phyloP scores from a whole-genome alignment of 805 yeast genomes.

The Kockiozyma suomiensis region DNA sequence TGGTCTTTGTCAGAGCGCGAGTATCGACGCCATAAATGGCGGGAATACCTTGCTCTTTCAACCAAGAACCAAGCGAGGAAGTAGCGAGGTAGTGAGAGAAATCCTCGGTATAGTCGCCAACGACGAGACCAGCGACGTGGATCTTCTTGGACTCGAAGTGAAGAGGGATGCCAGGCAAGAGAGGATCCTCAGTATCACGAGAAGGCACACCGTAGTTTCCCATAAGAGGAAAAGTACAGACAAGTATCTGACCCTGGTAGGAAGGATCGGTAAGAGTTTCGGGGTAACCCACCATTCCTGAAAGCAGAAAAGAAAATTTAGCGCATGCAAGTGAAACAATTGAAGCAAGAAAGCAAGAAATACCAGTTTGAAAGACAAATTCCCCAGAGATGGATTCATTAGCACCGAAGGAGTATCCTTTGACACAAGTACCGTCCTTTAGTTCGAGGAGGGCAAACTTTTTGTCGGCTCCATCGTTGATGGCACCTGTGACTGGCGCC shows the following conservation, averaged over 20 bases:
- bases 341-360: constrained; percentile 1
- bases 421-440: constrained; percentile 83
- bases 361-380: constrained; percentile 94
- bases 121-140: constrained; percentile 95
- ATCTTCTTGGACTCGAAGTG: constrained; percentile 91
- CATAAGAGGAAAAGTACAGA: constrained; percentile 94
- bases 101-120: constrained; percentile 95
- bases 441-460: constrained; percentile 35
- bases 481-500: constrained; percentile 32
- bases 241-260: constrained; percentile 93
- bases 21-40: constrained; percentile 98
- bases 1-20: constrained; percentile 87
- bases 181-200: constrained; percentile 71
- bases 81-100: constrained; percentile 92
- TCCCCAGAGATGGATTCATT: constrained; percentile 91
- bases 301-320: background rate
- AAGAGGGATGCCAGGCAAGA: constrained; percentile 75
- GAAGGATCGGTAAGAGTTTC: constrained; percentile 99
- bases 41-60: constrained; percentile 86
- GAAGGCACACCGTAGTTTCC: constrained; percentile 99
- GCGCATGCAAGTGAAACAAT: background rate
- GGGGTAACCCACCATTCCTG: constrained; percentile 86
- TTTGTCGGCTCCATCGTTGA: constrained; percentile 18
- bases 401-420: constrained; percentile 95
- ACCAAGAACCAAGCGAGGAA: constrained; percentile 92